These are phyloP conservation scores for Moelleriella libera DNA, from an alignment of 2,329 filamentous ascomycete species.

Conservation along the genomic window DNA sequence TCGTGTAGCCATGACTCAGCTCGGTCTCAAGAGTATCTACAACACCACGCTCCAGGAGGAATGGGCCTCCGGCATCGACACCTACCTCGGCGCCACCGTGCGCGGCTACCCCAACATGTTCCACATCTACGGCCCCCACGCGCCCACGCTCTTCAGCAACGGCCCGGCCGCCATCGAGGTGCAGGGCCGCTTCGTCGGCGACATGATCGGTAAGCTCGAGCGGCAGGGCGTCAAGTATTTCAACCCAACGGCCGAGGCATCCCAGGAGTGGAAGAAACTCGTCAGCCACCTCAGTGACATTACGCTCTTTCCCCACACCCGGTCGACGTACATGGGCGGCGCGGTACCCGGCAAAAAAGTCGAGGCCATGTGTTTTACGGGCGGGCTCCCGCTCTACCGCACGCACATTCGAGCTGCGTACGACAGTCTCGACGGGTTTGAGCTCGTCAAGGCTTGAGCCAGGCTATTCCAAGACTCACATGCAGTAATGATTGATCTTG, in stretches of 20 bases:
- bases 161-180: slow-evolving; percentile 39
- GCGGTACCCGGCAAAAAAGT: slow-evolving; percentile 37
- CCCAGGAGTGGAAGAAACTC: slow-evolving; percentile 32
- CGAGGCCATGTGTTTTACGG: slow-evolving; percentile 35
- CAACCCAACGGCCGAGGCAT: slow-evolving; percentile 29
- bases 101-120: slow-evolving; percentile 36
- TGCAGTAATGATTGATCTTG: no score
- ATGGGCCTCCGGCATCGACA: slow-evolving; percentile 25
- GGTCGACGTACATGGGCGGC: slow-evolving; percentile 41
- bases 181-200: slow-evolving; percentile 42
- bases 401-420: slow-evolving; percentile 17
- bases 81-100: slow-evolving; percentile 29
- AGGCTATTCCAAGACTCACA: no score
- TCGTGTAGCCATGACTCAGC: slow-evolving; percentile 24
- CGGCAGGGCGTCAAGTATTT: slow-evolving; percentile 28
- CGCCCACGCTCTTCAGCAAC: slow-evolving; percentile 39
- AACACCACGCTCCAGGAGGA: slow-evolving; percentile 23
- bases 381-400: slow-evolving; percentile 22
- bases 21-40: slow-evolving; percentile 27
- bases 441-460: slow-evolving; percentile 7
- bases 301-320: slow-evolving; percentile 32
- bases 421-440: slow-evolving; percentile 20
- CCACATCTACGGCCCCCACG: slow-evolving; percentile 40
- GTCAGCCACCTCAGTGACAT: slow-evolving; percentile 30
- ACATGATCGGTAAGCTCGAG: slow-evolving; percentile 32